A percentile compares a stretch with the other conserved stretches of the same genome.
These are phyloP conservation scores for Coemansia sp. DNA, from an alignment of 192 early-diverging fungal species.

Conservation along the genomic window DNA sequence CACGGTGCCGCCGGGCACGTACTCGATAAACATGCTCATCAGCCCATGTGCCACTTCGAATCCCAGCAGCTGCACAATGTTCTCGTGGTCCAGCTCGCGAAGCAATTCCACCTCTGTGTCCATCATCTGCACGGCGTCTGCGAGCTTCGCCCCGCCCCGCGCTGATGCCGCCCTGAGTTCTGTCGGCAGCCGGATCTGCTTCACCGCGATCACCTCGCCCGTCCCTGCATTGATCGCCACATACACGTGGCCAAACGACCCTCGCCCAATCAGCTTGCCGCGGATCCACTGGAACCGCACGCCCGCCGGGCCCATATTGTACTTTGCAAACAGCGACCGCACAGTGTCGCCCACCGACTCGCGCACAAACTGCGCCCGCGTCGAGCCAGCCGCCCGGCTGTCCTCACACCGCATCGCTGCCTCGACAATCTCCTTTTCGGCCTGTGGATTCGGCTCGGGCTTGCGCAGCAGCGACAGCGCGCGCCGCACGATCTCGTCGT, in stretches of 20 bases:
- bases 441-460: conserved; percentile 51
- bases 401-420: conserved; percentile 46
- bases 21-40: conserved; percentile 95
- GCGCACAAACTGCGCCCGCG: conserved; percentile 49
- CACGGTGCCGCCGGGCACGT: conserved; percentile 92
- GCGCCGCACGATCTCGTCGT: conserved; percentile 47
- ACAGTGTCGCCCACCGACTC: conserved; percentile 33
- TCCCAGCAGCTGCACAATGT: conserved; percentile 93
- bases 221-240: conserved; percentile 71
- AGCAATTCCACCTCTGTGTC: conserved; percentile 73
- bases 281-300: conserved; percentile 69
- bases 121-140: conserved; percentile 58
- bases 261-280: conserved; percentile 79
- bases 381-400: conserved; percentile 31
- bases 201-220: conserved; percentile 80
- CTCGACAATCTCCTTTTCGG: conserved; percentile 50
- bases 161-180: conserved; percentile 25
- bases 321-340: conserved; percentile 44
- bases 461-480: conserved; percentile 50
- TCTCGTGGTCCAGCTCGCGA: conserved; percentile 77
- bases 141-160: conserved; percentile 9
- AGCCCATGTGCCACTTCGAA: conserved; percentile 65
- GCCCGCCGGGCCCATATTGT: conserved; percentile 27
- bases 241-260: conserved; percentile 78
- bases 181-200: conserved; percentile 70